A percentile compares a stretch with the other conserved stretches of the same genome.
Conservation (phyloP, 352 stramenopile species). For the Elongisporangium anandrum region DNA sequence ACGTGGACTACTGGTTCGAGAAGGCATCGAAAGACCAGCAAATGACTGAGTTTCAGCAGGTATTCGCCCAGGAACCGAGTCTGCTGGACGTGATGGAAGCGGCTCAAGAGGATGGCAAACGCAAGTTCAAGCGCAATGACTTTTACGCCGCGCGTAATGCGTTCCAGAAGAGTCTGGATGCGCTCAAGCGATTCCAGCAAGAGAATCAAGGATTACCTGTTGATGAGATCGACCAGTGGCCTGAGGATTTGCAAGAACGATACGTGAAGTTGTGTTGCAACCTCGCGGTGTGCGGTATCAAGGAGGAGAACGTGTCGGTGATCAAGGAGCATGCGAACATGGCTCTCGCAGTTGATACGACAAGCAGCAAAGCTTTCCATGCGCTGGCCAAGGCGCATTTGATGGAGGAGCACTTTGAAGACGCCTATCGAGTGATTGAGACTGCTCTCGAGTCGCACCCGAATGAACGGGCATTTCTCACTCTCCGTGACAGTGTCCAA, state of each 20-base stretch:
- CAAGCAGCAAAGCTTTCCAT: constrained; percentile 63
- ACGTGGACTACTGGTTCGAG: constrained; percentile 44
- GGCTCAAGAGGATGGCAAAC: constrained; percentile 53
- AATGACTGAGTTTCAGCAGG: constrained; percentile 7
- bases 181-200: constrained; percentile 33
- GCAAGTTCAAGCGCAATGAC: constrained; percentile 57
- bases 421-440: constrained; percentile 33
- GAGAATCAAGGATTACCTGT: constrained; percentile 35
- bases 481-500: constrained; percentile 46
- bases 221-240: constrained; percentile 33
- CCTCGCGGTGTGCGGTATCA: constrained; percentile 72
- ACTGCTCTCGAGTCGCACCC: constrained; percentile 34
- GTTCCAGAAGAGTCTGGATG: constrained; percentile 44
- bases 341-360: constrained; percentile 40
- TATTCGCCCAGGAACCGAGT: constrained; percentile 11
- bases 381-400: constrained; percentile 59
- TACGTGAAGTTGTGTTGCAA: constrained; percentile 77
- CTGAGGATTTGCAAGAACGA: constrained; percentile 23
- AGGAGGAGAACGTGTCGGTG: constrained; percentile 43
- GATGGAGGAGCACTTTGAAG: constrained; percentile 53
- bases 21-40: constrained; percentile 21
- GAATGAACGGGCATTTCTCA: constrained; percentile 40
- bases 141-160: constrained; percentile 67
- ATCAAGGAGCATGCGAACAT: constrained; percentile 57
- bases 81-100: constrained; percentile 34